Evolutionary conservation across 768 basidiomycete genomes (phyloP).

Genomic region (Fomitopsis pulvina): DNA sequence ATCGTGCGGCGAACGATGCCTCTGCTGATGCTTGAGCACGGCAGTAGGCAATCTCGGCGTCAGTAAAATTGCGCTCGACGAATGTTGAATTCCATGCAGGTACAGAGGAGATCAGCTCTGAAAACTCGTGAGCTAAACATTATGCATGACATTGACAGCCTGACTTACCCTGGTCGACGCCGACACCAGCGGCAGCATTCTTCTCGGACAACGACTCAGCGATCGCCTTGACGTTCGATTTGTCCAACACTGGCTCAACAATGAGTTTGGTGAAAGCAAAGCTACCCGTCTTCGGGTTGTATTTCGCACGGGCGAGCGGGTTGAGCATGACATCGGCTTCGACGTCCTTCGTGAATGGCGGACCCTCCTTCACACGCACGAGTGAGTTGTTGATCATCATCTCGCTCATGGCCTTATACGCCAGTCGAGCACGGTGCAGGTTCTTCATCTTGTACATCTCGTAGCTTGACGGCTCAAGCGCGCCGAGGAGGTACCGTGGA

Average conservation of each 20-base stretch:
- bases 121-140: constrained; percentile 1
- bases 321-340: constrained; percentile 87
- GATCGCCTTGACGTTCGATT: constrained; percentile 62
- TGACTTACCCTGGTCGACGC: constrained; percentile 76
- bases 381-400: constrained; percentile 94
- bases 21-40: constrained; percentile 74
- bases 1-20: constrained; percentile 93
- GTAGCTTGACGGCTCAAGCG: constrained; percentile 73
- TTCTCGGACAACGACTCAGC: constrained; percentile 43
- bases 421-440: constrained; percentile 55
- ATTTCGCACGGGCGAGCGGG: constrained; percentile 80
- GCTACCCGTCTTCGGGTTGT: constrained; percentile 79
- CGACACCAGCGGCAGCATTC: constrained; percentile 65
- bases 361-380: constrained; percentile 91
- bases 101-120: constrained; percentile 88
- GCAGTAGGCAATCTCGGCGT: constrained; percentile 83
- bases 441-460: constrained; percentile 70
- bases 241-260: constrained; percentile 43
- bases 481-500: constrained; percentile 85
- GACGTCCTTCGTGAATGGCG: constrained; percentile 82
- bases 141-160: constrained; percentile 7
- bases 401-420: constrained; percentile 89
- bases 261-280: constrained; percentile 73
- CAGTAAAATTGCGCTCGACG: constrained; percentile 88
- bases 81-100: constrained; percentile 88